phyloP scores from a whole-genome alignment of 2,329 filamentous ascomycete species.

The Claviceps humidiphila region DNA sequence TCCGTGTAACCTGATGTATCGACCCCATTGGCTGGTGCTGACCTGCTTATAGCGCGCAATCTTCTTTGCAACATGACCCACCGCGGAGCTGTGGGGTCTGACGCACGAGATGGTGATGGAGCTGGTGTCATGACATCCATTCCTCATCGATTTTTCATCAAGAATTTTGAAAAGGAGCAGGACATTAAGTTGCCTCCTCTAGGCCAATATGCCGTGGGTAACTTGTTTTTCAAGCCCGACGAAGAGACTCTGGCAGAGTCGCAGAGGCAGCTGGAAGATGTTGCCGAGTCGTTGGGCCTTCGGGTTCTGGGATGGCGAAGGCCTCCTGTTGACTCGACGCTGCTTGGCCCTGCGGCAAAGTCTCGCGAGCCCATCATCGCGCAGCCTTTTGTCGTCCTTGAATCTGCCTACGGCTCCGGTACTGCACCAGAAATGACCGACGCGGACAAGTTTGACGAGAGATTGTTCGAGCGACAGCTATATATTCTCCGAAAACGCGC shows the following conservation, averaged over 20 bases:
- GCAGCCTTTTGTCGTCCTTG: slow-evolving; percentile 87
- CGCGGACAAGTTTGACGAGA: slow-evolving; percentile 67
- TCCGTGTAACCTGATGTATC: background rate
- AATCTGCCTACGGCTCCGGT: slow-evolving; percentile 71
- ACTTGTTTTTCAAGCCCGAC: slow-evolving; percentile 97
- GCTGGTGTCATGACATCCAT: slow-evolving; percentile 99
- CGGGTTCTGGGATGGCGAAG: slow-evolving; percentile 93
- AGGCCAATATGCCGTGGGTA: slow-evolving; percentile 93
- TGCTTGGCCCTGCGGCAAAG: slow-evolving; percentile 82
- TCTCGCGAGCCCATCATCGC: slow-evolving; percentile 91
- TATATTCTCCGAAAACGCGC: slow-evolving; percentile 91
- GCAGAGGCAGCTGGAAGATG: slow-evolving; percentile 84
- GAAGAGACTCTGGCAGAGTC: slow-evolving; percentile 80
- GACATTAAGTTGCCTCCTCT: slow-evolving; percentile 73
- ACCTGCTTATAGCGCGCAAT: slow-evolving; percentile 30
- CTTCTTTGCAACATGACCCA: slow-evolving; percentile 99
- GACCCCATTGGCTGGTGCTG: background rate
- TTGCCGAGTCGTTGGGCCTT: slow-evolving; percentile 76
- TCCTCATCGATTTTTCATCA: slow-evolving; percentile 95
- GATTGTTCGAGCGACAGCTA: slow-evolving; percentile 80
- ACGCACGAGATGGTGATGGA: slow-evolving; percentile 94
- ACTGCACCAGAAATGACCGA: slow-evolving; percentile 68
- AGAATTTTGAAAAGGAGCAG: slow-evolving; percentile 91
- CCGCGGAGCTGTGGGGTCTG: slow-evolving; percentile 92
- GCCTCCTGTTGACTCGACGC: slow-evolving; percentile 82